Evolutionary conservation across 768 basidiomycete genomes (phyloP), one percentile per base, ranked within the genome.

Genomic region (Hygrocybe punicea): DNA sequence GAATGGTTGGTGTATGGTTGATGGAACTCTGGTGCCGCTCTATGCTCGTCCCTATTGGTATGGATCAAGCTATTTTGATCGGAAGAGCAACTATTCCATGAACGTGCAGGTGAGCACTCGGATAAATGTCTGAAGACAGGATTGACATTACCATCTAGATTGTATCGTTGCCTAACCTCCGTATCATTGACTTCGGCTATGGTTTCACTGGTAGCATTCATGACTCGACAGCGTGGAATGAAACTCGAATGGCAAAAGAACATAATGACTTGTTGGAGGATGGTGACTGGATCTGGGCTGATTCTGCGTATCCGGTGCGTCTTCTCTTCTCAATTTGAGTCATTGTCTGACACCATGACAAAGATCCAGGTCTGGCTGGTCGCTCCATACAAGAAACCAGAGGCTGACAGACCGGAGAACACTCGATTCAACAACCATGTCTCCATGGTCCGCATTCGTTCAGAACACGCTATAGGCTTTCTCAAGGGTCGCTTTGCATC

Each of bases 401-500:
- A 69, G 9, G 54, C 49, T 4, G 58, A 68, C 24, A 25, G 47
- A 2, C 62, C 62, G 6, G 65, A 71, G 16, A 72, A 70, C 46
- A 58, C 60, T 16, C 44, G 54, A 1, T 75, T 69, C 62, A 74
- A 74, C 63, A 68, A 71, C 24, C 62, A 71, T 61, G 64, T 77
- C 25, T 76, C 72, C 7, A 69, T 58, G 53, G 45, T 77, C 1
- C 67, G 69, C 16, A 69, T 78, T 13, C 58, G 60, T 0, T 76
- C 73, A 5, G 75, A 78, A 52, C 76, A 78, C 66, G 65, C 71
- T 8, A 71, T 78, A 33, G 74, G 76, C 0, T 74, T 56, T 40
- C 62, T 77, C 17, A 78, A 78, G 56, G 77, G 77, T 0, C 64
- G 71, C 4, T 76, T 76, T 58, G 65, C 67, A 11, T 75, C 69